Percentiles rank a stretch among this genome's conserved stretches.
Conservation (phyloP, 352 stramenopile species). For the Aphanomyces astaci region DNA sequence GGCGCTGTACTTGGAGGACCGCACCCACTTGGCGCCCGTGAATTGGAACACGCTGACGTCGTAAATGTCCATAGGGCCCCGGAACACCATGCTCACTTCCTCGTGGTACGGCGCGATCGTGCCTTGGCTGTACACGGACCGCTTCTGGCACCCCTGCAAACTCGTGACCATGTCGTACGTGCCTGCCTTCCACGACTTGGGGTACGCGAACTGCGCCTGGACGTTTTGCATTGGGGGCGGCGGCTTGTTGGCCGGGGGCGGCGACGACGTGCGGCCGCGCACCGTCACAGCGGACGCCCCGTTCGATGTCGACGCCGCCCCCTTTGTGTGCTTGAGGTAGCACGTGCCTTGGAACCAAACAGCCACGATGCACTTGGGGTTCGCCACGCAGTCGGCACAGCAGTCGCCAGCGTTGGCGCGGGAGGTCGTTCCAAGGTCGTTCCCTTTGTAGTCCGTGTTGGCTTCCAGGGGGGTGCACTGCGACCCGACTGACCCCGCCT, state of each 20-base stretch:
- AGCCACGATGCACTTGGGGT: conserved; percentile 6
- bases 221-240: not conserved
- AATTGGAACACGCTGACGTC: conserved; percentile 46
- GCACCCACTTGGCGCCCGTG: conserved; percentile 32
- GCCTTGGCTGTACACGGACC: conserved; percentile 31
- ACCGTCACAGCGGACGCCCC: not conserved
- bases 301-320: not conserved
- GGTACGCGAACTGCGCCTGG: not conserved
- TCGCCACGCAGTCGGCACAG: conserved; percentile 29
- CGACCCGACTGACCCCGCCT: not conserved
- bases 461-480: conserved; percentile 21
- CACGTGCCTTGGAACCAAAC: conserved; percentile 2
- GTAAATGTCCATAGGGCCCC: conserved; percentile 51
- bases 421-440: conserved; percentile 28
- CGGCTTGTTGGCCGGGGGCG: not conserved
- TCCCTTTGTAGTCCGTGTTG: conserved; percentile 29
- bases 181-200: conserved; percentile 20
- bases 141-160: conserved; percentile 31
- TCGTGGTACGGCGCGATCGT: conserved; percentile 43
- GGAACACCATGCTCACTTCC: conserved; percentile 50
- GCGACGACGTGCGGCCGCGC: not conserved
- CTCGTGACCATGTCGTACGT: conserved; percentile 41
- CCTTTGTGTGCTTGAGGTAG: not conserved
- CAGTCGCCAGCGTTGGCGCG: conserved; percentile 24
- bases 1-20: conserved; percentile 39